Conservation (phyloP, 805 yeast genomes). For the Sugiyamaella valdiviana region DNA sequence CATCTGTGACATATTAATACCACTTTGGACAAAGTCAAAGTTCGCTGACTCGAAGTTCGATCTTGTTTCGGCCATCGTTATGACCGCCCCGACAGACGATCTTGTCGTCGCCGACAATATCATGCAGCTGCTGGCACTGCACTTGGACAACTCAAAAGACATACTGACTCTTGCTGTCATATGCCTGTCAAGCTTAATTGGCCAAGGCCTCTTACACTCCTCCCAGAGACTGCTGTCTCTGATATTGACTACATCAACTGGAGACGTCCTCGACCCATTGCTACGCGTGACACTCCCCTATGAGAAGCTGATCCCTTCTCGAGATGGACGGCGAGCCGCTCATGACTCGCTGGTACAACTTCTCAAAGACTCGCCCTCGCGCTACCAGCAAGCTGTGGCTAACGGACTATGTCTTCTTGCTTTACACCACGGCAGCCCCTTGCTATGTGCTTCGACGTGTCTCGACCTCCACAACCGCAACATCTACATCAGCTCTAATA, state of each 20-base stretch:
- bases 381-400: background rate
- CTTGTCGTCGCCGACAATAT: background rate
- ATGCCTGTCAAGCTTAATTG: background rate
- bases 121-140: background rate
- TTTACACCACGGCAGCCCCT: conserved; percentile 8
- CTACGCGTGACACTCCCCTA: background rate
- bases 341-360: background rate
- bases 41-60: background rate
- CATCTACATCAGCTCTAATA: conserved; percentile 1
- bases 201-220: background rate
- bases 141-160: background rate
- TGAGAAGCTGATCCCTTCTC: background rate
- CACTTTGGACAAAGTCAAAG: background rate
- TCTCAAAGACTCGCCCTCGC: background rate
- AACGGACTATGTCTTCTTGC: background rate
- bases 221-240: background rate
- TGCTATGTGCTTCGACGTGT: conserved; percentile 13
- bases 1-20: background rate
- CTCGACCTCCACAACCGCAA: background rate
- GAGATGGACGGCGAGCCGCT: background rate
- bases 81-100: background rate
- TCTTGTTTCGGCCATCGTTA: background rate
- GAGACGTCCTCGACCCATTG: background rate
- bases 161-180: background rate
- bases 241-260: background rate